phyloP scores from a whole-genome alignment of 345 rosid species.

The Gossypium arboreum region DNA sequence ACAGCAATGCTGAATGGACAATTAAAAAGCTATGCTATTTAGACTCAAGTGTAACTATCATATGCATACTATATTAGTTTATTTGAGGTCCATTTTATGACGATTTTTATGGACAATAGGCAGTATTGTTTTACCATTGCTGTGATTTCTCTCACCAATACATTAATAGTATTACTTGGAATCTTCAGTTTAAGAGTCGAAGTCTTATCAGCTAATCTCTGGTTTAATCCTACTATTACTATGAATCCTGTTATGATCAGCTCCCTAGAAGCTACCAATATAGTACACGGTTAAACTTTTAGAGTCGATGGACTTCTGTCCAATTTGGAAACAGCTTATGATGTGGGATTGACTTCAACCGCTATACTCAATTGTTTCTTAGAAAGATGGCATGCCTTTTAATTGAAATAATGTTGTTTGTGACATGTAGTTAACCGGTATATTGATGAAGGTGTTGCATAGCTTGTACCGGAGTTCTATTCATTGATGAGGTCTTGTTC shows the following conservation, averaged over 20 bases:
- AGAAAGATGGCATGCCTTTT: not conserved
- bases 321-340: not conserved
- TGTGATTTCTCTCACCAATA: not conserved
- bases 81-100: too few species aligned
- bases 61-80: too few species aligned
- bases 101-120: too few species aligned
- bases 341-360: not conserved
- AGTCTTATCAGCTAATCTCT: not conserved
- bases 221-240: not conserved
- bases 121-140: not conserved
- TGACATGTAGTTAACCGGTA: slow-evolving; percentile 90
- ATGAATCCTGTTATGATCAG: not conserved
- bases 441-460: slow-evolving; percentile 94
- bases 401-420: slow-evolving; percentile 16
- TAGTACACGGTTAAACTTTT: not conserved
- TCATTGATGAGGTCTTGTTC: slow-evolving; percentile 82
- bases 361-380: not conserved
- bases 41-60: too few species aligned
- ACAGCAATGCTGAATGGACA: not conserved
- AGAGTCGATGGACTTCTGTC: not conserved
- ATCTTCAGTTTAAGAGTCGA: not conserved
- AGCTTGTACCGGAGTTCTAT: slow-evolving; percentile 95
- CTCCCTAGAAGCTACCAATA: not conserved
- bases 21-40: too few species aligned
- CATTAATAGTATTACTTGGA: not conserved